Evolutionary conservation across 805 yeast species (phyloP), one percentile per base, ranked within the genome.

Genomic region (Saccharomycopsis fermentans): DNA sequence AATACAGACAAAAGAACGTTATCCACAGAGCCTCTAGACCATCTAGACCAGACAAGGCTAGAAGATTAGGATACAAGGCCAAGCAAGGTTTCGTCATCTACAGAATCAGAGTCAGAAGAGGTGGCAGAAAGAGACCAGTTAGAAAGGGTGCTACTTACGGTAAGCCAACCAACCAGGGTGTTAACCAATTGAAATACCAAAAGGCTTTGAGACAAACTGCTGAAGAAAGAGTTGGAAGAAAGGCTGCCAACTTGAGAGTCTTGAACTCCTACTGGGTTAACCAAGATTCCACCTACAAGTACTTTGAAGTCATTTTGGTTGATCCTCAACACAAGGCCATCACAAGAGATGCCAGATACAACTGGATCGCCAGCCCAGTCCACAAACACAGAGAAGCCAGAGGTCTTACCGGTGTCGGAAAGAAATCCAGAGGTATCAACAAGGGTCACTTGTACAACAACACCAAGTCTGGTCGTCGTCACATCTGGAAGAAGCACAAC

Each of bases 121-220:
- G 99, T 84, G 92, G 92, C 84, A 91, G 99, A 88, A 94, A 94
- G 97, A 90, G 96, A 83, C 97, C 97, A 73, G 97, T 87, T 73
- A 90, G 95, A 82, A 94, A 94, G 94, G 99, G 99, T 89, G 98
- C 97, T 74, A 94, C 98, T 77, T 92, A 94, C 86, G 99, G 99
- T 89, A 94, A 94, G 88, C 99, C 99, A 86, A 94, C 99, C 83
- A 94, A 94, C 96, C 96, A 90, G 83, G 99, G 99, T 89, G 94
- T 94, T 70, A 84, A 84, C 84, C 97, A 94, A 80, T 88, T 94
- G 82, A 94, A 94, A 83, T 91, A 90, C 96, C 99, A 94, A 84
- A 90, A 92, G 81, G 86, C 97, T 66, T 82, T 90, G 79, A 90
- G 96, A 81, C 83, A 96, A 71, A 91, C 97, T 72, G 99, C 99